Base-by-base conservation (phyloP, 2,329 filamentous ascomycete species). In the Colletotrichum scovillei region DNA sequence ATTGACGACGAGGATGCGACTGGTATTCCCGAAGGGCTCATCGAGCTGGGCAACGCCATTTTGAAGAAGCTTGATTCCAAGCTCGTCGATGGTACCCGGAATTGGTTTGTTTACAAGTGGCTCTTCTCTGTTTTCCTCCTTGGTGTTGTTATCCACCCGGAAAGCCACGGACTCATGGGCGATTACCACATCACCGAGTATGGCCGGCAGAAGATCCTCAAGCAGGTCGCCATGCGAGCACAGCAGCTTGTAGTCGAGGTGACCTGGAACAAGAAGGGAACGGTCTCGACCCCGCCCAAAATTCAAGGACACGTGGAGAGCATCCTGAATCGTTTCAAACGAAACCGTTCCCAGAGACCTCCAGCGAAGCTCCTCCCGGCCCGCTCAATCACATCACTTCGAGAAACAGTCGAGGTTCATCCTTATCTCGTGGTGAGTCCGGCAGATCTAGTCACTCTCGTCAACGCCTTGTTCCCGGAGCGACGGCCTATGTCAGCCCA, bases 131-230 rank as follows among this genome's bases (percentile, higher is more conserved):
- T 93, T 64, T 98, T 97, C 82, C 86, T 98, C 46, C 89, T 94
- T 59, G 93, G 94, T 77, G 92, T 95, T 66, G 90, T 98, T 78
- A 94, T 95, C 60, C 94, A 97, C 78, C 97, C 97, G 12, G 97
- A 99, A 88, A 95, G 88, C 65, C 88, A 91, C 76, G 90, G 91
- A 67, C 90, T 93, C 85, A 92, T 98, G 86, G 90, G 94, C 69
- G 94, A 97, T 78, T 96, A 97, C 81, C 94, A 98, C 84, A 95
- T 98, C 78, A 95, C 94, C 63, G 94, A 97, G 77, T 95, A 96
- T 82, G 95, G 95, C 55, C 91, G 97, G 56, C 94, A 97, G 78
- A 95, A 92, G 81, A 93, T 93, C 69, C 85, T 93, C 69, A 92
- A 92, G 78, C 93, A 96, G 80, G 92, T 98, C 69, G 95, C 93